phyloP scores from a whole-genome alignment of 1,139 yeast genomes.

The Yamadazyma pseudoaaseri region DNA sequence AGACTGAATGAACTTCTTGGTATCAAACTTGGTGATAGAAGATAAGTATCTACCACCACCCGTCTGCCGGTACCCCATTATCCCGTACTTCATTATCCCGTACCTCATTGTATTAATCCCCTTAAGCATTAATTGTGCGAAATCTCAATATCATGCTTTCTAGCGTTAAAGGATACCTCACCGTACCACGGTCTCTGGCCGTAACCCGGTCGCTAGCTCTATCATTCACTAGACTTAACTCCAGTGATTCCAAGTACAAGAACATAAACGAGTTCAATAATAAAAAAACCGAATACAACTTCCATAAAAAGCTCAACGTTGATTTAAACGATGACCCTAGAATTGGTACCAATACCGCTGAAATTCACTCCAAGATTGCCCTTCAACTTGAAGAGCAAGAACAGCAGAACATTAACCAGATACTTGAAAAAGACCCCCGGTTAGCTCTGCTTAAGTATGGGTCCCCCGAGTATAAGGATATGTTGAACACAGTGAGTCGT shows the following conservation, averaged over 20 bases:
- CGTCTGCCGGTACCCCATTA: too few species aligned
- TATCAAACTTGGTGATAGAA: constrained; percentile 63
- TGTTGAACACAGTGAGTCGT: constrained; percentile 27
- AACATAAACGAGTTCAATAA: constrained; percentile 41
- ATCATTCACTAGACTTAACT: constrained; percentile 15
- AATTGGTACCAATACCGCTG: constrained; percentile 8
- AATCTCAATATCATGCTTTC: too few species aligned
- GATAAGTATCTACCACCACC: constrained; percentile 9
- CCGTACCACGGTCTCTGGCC: too few species aligned
- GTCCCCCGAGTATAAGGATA: constrained; percentile 40
- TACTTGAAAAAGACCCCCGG: constrained; percentile 35
- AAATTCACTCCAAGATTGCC: constrained; percentile 13
- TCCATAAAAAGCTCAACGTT: constrained; percentile 32
- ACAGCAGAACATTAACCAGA: constrained; percentile 20
- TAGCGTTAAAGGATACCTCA: too few species aligned
- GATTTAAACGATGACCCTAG: constrained; percentile 15
- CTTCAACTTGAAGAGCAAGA: constrained; percentile 16
- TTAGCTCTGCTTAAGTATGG: constrained; percentile 29
- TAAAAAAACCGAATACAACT: constrained; percentile 33
- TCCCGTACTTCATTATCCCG: too few species aligned
- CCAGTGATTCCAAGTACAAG: constrained; percentile 13
- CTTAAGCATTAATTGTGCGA: too few species aligned
- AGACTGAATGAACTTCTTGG: constrained; percentile 70
- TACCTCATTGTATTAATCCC: too few species aligned
- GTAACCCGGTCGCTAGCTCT: too few species aligned